A percentile compares a stretch with the other conserved stretches of the same genome.
These are phyloP conservation scores for Ostreobium quekettii DNA, from an alignment of 139 green algal genomes.

Conservation along the genomic window DNA sequence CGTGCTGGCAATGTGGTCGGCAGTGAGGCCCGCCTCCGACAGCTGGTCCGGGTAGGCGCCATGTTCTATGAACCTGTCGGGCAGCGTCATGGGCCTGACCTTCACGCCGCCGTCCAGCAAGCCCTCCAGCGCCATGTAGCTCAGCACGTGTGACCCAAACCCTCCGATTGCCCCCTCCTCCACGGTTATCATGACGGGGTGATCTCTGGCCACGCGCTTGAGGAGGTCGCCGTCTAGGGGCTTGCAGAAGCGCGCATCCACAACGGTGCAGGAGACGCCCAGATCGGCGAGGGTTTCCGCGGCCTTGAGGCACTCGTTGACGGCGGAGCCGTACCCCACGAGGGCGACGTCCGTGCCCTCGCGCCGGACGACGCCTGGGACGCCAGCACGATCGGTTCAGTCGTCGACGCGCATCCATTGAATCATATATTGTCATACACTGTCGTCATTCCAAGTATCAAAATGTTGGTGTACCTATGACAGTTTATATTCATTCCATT, in stretches of 20 bases:
- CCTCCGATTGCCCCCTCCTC: slow-evolving; percentile 95
- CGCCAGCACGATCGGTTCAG: no score
- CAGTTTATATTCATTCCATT: no score
- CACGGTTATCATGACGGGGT: slow-evolving; percentile 87
- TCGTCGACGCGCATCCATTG: no score
- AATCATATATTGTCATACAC: no score
- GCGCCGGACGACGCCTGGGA: slow-evolving; percentile 70
- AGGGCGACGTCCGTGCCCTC: slow-evolving; percentile 83
- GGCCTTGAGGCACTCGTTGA: slow-evolving; percentile 77
- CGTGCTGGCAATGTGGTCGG: slow-evolving; percentile 80
- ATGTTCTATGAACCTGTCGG: slow-evolving; percentile 90
- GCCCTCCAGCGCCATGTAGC: slow-evolving; percentile 34
- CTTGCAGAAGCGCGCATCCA: slow-evolving; percentile 98
- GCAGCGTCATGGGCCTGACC: slow-evolving; percentile 90
- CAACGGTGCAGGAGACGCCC: slow-evolving; percentile 79
- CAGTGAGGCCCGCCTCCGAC: slow-evolving; percentile 75
- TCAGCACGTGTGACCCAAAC: slow-evolving; percentile 90
- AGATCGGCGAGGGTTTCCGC: slow-evolving; percentile 72
- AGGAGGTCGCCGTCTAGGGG: slow-evolving; percentile 84
- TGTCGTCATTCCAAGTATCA: no score
- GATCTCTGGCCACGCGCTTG: slow-evolving; percentile 53
- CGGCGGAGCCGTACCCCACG: slow-evolving; percentile 82
- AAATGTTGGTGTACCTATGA: no score
- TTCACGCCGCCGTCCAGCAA: slow-evolving; percentile 88
- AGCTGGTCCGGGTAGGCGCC: slow-evolving; percentile 83